Base-by-base conservation (phyloP, 352 stramenopile genomes). In the Phytopythium aichiense region DNA sequence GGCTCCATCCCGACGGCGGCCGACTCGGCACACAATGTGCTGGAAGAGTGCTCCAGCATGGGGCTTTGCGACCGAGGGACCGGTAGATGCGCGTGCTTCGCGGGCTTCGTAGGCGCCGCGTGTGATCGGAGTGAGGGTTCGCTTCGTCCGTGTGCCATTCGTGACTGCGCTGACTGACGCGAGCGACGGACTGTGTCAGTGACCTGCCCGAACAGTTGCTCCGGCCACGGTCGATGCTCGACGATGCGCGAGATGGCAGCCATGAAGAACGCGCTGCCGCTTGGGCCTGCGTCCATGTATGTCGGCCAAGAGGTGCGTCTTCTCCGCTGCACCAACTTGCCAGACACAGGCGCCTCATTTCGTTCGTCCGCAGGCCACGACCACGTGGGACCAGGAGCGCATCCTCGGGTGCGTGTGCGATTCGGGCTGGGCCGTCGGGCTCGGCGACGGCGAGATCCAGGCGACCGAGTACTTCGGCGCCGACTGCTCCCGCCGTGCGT, bases 371-470 rank as follows among this genome's bases (percentile, higher is more conserved):
- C 49, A 87, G 79, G 60, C 42, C 31, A 84, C 76, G 13, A 82
- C 69, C 11, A 95, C 88, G 5, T 98, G 93, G 93, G 93, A 98
- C 60, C 84, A 95, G 67, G 79, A 97, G 37, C 82, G 89, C 22
- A 85, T 98, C 61, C 94, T 91, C 72, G 87, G 85, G 0, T 98
- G 94, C 61, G 72, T 92, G 7, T 97, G 90, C 60, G 90, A 97
- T 67, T 95, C 86, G 4, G 55, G 71, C 16, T 97, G 90, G 89
- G 66, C 79, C 25, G 89, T 98, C 7, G 91, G 89, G 23, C 83
- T 82, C 2, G 84, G 73, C 16, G 61, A 57, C 4, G 85, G 82
- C 0, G 77, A 97, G 56, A 71, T 89, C 25, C 91, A 97, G 72
- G 72, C 74, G 30, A 81, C 88, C 13, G 83, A 97, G 67, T 98